Base-by-base conservation (phyloP, 768 basidiomycete species). In the Podaxis rugospora region DNA sequence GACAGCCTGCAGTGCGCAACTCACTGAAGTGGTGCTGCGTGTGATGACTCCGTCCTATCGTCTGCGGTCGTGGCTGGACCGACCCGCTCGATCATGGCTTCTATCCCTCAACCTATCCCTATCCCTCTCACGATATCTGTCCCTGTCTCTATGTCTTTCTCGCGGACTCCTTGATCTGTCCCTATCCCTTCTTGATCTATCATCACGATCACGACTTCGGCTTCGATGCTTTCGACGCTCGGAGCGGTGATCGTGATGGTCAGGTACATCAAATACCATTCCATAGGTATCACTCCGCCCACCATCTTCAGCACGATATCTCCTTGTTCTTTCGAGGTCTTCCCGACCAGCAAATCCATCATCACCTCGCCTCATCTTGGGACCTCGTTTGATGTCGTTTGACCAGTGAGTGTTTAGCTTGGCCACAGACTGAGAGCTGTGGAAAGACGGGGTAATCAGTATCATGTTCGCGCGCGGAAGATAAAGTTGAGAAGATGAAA, bases 371-470 rank as follows among this genome's bases (percentile, higher is more conserved):
- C 74, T 78, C 68, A 65, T 63, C 51, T 39, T 72, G 52, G 66
- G 72, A 1, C 82, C 74, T 62, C 83, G 75, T 67, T 80, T 83
- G 59, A 88, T 83, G 61, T 90, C 78, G 74, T 93, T 94, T 3
- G 92, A 90, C 92, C 93, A 95, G 11, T 76, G 71, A 9, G 76
- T 85, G 70, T 96, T 95, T 52, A 93, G 74, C 52, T 89, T 89
- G 2, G 95, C 90, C 53, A 99, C 96, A 13, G 95, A 97, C 80
- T 98, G 95, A 6, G 93, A 95, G 80, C 91, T 81, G 57, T 83
- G 68, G 60, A 62, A 63, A 46, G 55, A 64, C 57, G 52, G 63
- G 59, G 67, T 71, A 51, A 68, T 59, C 21, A 59, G 49, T 25
- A 60, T 49, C 39, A 44, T 27, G 37, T 37, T 32, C 32, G 32